Evolutionary conservation across 768 basidiomycete genomes (phyloP).

Genomic region (Gloeostereum incarnatum): DNA sequence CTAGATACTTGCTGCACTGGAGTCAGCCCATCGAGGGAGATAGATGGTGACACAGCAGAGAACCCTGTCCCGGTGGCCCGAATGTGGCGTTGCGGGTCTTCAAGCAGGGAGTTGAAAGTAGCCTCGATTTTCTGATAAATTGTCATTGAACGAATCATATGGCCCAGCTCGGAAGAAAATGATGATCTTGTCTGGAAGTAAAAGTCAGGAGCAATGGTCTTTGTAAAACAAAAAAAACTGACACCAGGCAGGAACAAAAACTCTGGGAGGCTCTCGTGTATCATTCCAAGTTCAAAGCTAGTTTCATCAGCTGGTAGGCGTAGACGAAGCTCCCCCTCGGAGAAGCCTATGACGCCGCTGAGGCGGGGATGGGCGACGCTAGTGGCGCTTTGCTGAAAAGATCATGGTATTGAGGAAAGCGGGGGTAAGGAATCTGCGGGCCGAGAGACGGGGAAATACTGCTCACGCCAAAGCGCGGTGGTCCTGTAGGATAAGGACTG

Average conservation of each 20-base stretch:
- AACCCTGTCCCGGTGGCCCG: too few relatives aligned
- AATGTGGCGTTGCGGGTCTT: too few relatives aligned
- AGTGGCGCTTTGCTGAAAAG: constrained; percentile 12
- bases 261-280: constrained; percentile 44
- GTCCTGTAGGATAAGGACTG: too few relatives aligned
- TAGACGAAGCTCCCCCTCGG: constrained; percentile 39
- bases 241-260: background rate
- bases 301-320: constrained; percentile 77
- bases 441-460: too few relatives aligned
- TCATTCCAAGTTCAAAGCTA: constrained; percentile 63
- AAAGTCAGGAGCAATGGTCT: constrained; percentile 5
- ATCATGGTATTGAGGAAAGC: background rate
- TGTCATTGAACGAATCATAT: constrained; percentile 60
- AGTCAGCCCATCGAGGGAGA: constrained; percentile 1
- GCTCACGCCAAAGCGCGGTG: too few relatives aligned
- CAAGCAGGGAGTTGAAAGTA: constrained; percentile 39
- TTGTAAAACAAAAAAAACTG: constrained; percentile 3
- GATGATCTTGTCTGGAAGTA: constrained; percentile 53
- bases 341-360: constrained; percentile 9
- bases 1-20: constrained; percentile 18
- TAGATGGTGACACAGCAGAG: constrained; percentile 9
- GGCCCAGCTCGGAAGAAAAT: constrained; percentile 67
- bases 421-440: too few relatives aligned
- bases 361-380: constrained; percentile 2
- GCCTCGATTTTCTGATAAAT: constrained; percentile 56